Conservation (phyloP, 2,329 filamentous ascomycete genomes). For the Epichloe bromicola region DNA sequence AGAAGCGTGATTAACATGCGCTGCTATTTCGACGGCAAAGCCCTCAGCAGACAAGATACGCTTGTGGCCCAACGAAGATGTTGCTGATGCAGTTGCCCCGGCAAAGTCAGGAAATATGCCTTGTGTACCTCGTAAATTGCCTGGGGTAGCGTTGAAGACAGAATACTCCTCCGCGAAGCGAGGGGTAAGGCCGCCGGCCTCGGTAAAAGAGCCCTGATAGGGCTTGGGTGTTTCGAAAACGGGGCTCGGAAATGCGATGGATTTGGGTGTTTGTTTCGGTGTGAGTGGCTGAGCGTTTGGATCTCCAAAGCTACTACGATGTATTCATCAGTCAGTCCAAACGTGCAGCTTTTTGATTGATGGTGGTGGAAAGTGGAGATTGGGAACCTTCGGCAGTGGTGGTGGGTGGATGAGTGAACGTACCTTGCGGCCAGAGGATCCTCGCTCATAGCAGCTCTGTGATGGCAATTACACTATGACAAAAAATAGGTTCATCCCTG, state of each 20-base stretch:
- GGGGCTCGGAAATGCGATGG: conserved; percentile 39
- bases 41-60: conserved; percentile 37
- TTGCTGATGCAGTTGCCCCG: conserved; percentile 22
- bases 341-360: not conserved
- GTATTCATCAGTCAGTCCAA: conserved; percentile 20
- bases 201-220: conserved; percentile 32
- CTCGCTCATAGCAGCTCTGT: conserved; percentile 47
- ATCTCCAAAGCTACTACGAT: conserved; percentile 43
- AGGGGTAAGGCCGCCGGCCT: conserved; percentile 43
- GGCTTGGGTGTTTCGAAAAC: conserved; percentile 44
- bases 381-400: conserved; percentile 4
- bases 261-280: conserved; percentile 43
- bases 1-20: conserved; percentile 51
- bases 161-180: conserved; percentile 52
- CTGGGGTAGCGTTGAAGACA: conserved; percentile 51
- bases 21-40: conserved; percentile 37
- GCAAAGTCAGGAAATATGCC: conserved; percentile 33
- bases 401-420: conserved; percentile 9
- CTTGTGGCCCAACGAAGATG: conserved; percentile 27
- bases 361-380: conserved; percentile 8
- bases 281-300: conserved; percentile 48
- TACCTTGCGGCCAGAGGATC: conserved; percentile 44
- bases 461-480: conserved; percentile 9
- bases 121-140: conserved; percentile 37
- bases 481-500: conserved; percentile 9